Evolutionary conservation across 495 filamentous ascomycete species (phyloP).

Genomic region (Pyrenula massariospora): DNA sequence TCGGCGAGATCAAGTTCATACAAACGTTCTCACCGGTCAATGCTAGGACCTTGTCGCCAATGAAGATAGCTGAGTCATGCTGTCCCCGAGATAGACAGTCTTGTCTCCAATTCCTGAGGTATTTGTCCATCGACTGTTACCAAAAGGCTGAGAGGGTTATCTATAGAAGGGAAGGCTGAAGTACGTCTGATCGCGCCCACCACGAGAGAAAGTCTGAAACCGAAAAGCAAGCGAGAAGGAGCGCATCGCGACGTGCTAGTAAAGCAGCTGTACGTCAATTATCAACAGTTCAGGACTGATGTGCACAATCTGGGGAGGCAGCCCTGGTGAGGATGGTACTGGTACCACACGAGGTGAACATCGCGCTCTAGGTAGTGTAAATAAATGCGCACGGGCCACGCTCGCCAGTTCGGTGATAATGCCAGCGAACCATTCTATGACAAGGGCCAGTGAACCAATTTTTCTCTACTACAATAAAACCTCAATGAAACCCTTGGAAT

Average conservation of each 20-base stretch:
- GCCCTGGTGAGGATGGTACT: too few relatives aligned
- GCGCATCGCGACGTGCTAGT: too few relatives aligned
- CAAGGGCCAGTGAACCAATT: too few relatives aligned
- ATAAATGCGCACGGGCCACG: neutral
- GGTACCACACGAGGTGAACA: neutral
- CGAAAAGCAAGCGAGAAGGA: too few relatives aligned
- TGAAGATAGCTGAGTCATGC: constrained; percentile 89
- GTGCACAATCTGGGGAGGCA: too few relatives aligned
- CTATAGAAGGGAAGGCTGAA: neutral
- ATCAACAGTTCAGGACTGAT: too few relatives aligned
- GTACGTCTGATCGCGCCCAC: neutral
- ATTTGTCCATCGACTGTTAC: constrained; percentile 60
- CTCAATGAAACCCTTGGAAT: too few relatives aligned
- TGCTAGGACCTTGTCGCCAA: constrained; percentile 91
- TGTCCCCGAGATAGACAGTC: constrained; percentile 89
- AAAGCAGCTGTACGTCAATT: too few relatives aligned
- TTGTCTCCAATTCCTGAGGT: constrained; percentile 83
- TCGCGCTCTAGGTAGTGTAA: neutral
- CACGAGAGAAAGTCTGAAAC: neutral
- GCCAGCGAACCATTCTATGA: too few relatives aligned
- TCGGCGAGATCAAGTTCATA: constrained; percentile 3
- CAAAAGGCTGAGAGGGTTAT: neutral
- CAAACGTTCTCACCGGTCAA: constrained; percentile 59
- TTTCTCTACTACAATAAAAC: too few relatives aligned
- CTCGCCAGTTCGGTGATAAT: too few relatives aligned